Base-by-base conservation (phyloP, 805 yeast genomes). In the Myxozyma vanderwaltii region DNA sequence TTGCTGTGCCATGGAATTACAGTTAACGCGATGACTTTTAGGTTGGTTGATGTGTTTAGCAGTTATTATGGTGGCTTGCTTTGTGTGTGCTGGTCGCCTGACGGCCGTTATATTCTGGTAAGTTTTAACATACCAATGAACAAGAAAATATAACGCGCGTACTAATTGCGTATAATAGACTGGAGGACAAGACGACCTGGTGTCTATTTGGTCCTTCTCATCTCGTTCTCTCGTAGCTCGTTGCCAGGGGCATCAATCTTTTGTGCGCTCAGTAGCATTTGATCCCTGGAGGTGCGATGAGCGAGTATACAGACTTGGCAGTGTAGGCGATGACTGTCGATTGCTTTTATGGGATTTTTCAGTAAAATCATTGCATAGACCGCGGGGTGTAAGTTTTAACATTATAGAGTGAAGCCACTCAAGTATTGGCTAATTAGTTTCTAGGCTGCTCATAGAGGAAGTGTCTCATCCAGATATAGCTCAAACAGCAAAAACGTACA, bases 21-120 rank as follows among this genome's bases (percentile, higher is more conserved):
- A 33, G 31, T 26, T 41, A 29, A 45, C 33, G 39, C 10, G 35
- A 15, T 6, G 12, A 15, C 7, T 31, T 36, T 12, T 31, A 59
- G 59, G 10, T 58, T 80, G 3, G 67, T 82, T 0, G 91, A 86
- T 65, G 74, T 85, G 0, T 71, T 82, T 35, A 83, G 88, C 3
- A 80, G 86, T 36, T 85, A 84, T 67, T 88, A 84, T 69, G 88
- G 86, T 36, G 89, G 90, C 0, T 72, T 86, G 10, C 71, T 80
- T 31, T 79, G 82, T 63, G 69, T 81, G 21, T 75, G 75, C 23
- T 79, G 80, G 64, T 84, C 86, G 1, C 82, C 82, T 15, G 88
- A 86, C 40, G 85, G 83, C 58, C 60, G 66, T 39, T 77, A 69
- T 54, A 54, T 77, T 38, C 31, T 56, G 57, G 60, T 56, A 51